Percentiles rank a stretch among this genome's conserved stretches.
Conservation (phyloP, 2,329 filamentous ascomycete species). For the Zymoseptoria tritici region DNA sequence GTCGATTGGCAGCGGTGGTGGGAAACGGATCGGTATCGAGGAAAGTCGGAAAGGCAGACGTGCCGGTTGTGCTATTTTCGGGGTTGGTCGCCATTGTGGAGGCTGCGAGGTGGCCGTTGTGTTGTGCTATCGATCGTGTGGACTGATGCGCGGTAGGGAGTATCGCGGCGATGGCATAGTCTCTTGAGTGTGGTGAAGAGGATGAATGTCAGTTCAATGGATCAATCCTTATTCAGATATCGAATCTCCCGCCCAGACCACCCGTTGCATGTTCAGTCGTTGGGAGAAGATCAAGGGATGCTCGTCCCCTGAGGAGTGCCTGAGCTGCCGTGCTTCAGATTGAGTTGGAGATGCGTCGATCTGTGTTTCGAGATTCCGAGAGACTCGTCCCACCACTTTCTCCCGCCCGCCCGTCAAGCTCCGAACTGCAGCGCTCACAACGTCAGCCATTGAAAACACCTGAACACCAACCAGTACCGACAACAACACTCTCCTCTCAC, state of each 20-base stretch:
- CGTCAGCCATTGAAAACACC: conserved; percentile 2
- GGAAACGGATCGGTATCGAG: conserved; percentile 20
- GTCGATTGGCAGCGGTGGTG: not conserved
- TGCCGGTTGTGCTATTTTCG: not conserved
- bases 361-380: not conserved
- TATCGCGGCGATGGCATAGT: not conserved
- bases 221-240: not conserved
- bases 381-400: not conserved
- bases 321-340: not conserved
- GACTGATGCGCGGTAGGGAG: not conserved
- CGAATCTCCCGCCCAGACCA: not conserved
- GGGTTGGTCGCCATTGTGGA: not conserved
- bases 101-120: not conserved
- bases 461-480: not conserved
- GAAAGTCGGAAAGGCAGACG: conserved; percentile 21
- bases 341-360: not conserved
- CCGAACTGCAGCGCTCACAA: not conserved
- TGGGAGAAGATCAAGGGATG: no score
- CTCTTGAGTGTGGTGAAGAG: not conserved
- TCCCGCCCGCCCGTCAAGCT: not conserved
- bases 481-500: not conserved
- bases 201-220: not conserved
- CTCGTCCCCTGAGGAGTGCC: no score
- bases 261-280: not conserved
- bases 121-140: not conserved